Conservation (phyloP, 2,329 filamentous ascomycete genomes). For the Neospermospora avenae region DNA sequence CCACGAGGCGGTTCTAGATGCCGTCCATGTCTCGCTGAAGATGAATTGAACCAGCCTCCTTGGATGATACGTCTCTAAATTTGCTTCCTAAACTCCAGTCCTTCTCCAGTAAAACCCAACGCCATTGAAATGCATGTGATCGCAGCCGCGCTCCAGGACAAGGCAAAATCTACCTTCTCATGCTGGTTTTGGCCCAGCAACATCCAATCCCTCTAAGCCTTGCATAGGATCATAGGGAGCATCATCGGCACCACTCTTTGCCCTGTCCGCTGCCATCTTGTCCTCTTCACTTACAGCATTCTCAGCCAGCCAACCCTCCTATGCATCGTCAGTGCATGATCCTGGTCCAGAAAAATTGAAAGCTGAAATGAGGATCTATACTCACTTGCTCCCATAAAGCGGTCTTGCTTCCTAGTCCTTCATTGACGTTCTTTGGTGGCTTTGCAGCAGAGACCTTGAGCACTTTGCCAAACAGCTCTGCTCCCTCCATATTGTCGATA, state of each 20-base stretch:
- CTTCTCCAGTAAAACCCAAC: constrained; percentile 19
- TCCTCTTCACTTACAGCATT: constrained; percentile 84
- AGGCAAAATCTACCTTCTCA: constrained; percentile 39
- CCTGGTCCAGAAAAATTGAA: constrained; percentile 2
- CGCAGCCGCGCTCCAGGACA: not conserved
- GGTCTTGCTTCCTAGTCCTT: constrained; percentile 87
- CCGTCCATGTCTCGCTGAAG: no score
- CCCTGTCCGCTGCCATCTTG: constrained; percentile 55
- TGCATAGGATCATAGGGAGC: constrained; percentile 85
- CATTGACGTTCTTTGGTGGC: constrained; percentile 81
- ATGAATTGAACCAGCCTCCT: no score
- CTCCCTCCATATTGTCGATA: constrained; percentile 98
- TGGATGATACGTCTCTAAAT: not conserved
- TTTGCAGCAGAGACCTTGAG: constrained; percentile 93
- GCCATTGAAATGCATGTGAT: constrained; percentile 20
- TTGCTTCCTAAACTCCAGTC: constrained; percentile 8
- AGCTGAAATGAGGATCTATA: constrained; percentile 14
- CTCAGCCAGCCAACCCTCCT: constrained; percentile 94
- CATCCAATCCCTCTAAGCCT: constrained; percentile 86
- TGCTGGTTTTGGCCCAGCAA: constrained; percentile 83
- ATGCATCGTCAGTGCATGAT: constrained; percentile 22
- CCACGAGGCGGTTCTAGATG: no score
- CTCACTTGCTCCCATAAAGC: constrained; percentile 95
- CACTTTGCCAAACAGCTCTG: constrained; percentile 87
- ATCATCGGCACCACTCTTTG: constrained; percentile 48